phyloP scores from a whole-genome alignment of 179 eudicot species.

The Heliamphora ciliata region DNA sequence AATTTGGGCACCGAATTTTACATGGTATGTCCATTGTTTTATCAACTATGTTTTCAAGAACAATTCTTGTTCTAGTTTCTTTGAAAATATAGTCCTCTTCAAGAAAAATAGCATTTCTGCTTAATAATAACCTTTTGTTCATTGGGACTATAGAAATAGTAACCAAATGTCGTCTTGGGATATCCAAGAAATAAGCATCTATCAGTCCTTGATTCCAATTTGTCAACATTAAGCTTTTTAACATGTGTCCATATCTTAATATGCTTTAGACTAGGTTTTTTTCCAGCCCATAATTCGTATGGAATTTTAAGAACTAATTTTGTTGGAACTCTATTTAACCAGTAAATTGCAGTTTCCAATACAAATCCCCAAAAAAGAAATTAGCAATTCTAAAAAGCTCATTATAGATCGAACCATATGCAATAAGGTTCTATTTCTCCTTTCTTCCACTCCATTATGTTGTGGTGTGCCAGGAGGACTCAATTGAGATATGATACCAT shows the following conservation, averaged over 20 bases:
- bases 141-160: background rate
- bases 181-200: background rate
- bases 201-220: background rate
- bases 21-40: background rate
- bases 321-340: background rate
- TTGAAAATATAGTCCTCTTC: background rate
- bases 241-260: too few species aligned
- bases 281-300: background rate
- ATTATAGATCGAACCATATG: background rate
- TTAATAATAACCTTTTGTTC: background rate
- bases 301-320: background rate
- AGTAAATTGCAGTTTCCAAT: background rate
- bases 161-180: background rate
- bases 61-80: background rate
- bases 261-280: background rate
- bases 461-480: background rate
- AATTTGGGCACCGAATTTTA: too few species aligned
- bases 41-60: background rate
- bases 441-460: background rate
- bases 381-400: background rate
- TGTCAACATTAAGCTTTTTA: background rate
- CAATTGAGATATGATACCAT: background rate
- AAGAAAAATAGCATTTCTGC: background rate
- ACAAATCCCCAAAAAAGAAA: background rate
- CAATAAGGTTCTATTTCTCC: background rate